Percentiles rank a stretch among this genome's conserved stretches.
Evolutionary conservation across 805 yeast genomes (phyloP).

Genomic region (Candida morakotiae): DNA sequence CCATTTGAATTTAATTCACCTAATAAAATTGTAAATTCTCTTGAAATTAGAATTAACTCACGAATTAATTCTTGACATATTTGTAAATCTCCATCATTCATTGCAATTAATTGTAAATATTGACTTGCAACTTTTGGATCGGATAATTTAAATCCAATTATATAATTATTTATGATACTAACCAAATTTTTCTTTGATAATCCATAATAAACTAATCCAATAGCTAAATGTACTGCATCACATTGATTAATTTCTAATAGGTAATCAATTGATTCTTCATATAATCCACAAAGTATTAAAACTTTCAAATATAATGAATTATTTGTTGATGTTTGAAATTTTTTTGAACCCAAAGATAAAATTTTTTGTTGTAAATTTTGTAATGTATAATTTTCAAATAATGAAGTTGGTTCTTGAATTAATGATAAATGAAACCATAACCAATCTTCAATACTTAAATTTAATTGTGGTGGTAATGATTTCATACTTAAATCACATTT

Average conservation of each 20-base stretch:
- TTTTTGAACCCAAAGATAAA: conserved; percentile 65
- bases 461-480: conserved; percentile 61
- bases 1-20: conserved; percentile 90
- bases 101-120: conserved; percentile 68
- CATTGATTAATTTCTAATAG: conserved; percentile 62
- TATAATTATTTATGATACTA: conserved; percentile 52
- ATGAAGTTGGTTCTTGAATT: conserved; percentile 54
- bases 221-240: conserved; percentile 86
- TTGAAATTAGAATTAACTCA: conserved; percentile 79
- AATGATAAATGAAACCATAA: conserved; percentile 87
- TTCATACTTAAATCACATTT: conserved; percentile 73
- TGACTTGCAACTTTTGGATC: conserved; percentile 93
- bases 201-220: conserved; percentile 72
- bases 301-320: conserved; percentile 74
- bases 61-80: conserved; percentile 75
- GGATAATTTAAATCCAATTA: conserved; percentile 74
- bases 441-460: conserved; percentile 90
- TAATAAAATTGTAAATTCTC: conserved; percentile 74
- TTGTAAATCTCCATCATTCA: conserved; percentile 46
- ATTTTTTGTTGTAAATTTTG: conserved; percentile 70
- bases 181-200: conserved; percentile 40
- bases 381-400: conserved; percentile 69
- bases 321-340: conserved; percentile 54
- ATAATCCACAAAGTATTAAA: conserved; percentile 70
- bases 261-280: conserved; percentile 73